Evolutionary conservation across 2,329 filamentous ascomycete genomes (phyloP).

Genomic region (Claviceps humidiphila): DNA sequence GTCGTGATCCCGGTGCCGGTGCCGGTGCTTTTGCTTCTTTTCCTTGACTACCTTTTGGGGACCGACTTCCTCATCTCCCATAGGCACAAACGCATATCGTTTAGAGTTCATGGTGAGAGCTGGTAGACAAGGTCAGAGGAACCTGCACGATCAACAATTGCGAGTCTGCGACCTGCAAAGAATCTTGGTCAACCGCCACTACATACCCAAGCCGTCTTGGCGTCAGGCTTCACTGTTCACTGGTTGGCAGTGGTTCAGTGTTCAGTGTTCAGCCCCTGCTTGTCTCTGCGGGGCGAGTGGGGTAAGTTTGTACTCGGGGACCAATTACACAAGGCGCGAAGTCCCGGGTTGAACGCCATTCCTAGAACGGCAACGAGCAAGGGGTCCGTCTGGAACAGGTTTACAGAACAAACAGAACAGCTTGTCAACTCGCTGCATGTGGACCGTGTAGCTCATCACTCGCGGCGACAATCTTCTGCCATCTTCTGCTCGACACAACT

Average conservation of each 20-base stretch:
- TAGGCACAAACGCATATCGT: slow-evolving; percentile 53
- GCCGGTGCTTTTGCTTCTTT: slow-evolving; percentile 29
- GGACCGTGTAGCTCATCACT: too few relatives aligned
- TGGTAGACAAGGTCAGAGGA: background rate
- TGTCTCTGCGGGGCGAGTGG: too few relatives aligned
- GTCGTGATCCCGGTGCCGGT: slow-evolving; percentile 22
- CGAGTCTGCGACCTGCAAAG: too few relatives aligned
- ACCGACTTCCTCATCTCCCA: slow-evolving; percentile 51
- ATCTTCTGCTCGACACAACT: background rate
- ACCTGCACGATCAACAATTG: background rate
- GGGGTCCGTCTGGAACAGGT: background rate
- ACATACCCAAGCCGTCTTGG: too few relatives aligned
- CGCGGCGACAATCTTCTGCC: background rate
- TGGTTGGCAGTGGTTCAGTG: too few relatives aligned
- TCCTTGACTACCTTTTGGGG: slow-evolving; percentile 38
- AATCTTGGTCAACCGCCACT: too few relatives aligned
- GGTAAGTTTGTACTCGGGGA: too few relatives aligned
- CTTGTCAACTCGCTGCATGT: background rate
- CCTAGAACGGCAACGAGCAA: background rate
- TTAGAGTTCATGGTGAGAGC: slow-evolving; percentile 34
- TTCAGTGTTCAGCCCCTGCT: too few relatives aligned
- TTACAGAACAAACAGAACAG: background rate
- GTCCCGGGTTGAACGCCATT: too few relatives aligned
- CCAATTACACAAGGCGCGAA: too few relatives aligned
- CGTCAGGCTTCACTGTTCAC: too few relatives aligned